Evolutionary conservation across 2,329 filamentous ascomycete species (phyloP), one percentile per base, ranked within the genome.

Genomic region (Alternaria consortialis): DNA sequence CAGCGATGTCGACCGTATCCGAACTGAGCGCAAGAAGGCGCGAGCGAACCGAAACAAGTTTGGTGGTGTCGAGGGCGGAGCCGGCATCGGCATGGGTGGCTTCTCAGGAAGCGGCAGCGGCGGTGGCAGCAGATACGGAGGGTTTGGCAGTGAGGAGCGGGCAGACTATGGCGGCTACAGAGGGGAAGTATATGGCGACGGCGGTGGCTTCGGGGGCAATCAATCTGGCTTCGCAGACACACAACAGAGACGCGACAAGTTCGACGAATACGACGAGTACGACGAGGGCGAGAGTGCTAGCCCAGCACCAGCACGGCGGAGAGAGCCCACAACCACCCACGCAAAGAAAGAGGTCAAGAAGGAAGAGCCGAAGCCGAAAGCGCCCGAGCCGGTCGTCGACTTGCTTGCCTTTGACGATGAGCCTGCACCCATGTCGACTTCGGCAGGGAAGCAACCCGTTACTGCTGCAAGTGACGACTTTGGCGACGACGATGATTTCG

Each of bases 261-360:
- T 97, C 70, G 94, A 98, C 70, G 95, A 97, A 80, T 99, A 99
- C 74, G 94, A 99, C 75, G 95, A 99, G 80, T 94, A 90, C 73
- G 94, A 98, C 57, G 95, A 97, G 72, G 92, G 86, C 40, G 84
- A 85, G 50, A 81, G 84, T 53, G 77, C 84, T n/a, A 67, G 60
- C 57, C 82, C 56, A 23, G 50, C 86, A 60, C 80, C 87, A 25
- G 81, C 83, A 34, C 83, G 83, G 68, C 81, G 84, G 71, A 87
- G 84, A 75, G 81, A 84, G 66, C 78, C 80, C 29, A 58, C 75
- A 12, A 58, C 73, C 56, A 68, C 77, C 58, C 71, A 72, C 60
- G 68, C 71, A 36, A 72, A 67, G 68, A 74, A 75, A 65, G 81
- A 83, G 67, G 79, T 81, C 46, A 91, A 91, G 80, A 90, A 90